A percentile compares a stretch with the other conserved stretches of the same genome.
phyloP scores from a whole-genome alignment of 164 flowering plant genomes.

The Vitis rotundifolia region DNA sequence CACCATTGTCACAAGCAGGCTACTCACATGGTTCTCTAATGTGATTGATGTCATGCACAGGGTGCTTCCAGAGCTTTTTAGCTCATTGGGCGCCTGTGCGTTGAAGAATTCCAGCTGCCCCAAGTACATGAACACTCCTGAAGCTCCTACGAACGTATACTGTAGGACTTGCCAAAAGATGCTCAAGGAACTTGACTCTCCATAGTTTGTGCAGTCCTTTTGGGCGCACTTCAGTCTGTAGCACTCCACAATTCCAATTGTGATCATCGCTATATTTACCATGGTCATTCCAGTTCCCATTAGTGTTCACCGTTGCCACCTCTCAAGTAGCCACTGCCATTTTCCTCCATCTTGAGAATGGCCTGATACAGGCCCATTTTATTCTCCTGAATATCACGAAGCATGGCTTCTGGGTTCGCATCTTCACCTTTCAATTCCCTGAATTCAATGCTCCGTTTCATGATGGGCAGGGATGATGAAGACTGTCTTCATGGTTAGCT shows the following conservation, averaged over 20 bases:
- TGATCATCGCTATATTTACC: constrained; percentile 77
- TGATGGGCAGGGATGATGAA: too few species aligned
- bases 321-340: too few species aligned
- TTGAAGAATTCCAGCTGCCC: constrained; percentile 93
- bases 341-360: too few species aligned
- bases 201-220: constrained; percentile 51
- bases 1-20: constrained; percentile 68
- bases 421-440: too few species aligned
- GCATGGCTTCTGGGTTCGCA: too few species aligned
- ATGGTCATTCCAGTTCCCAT: constrained; percentile 91
- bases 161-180: constrained; percentile 96
- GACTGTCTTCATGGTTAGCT: too few species aligned
- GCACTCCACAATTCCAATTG: constrained; percentile 77
- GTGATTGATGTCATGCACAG: constrained; percentile 95
- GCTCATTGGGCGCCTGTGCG: constrained; percentile 81
- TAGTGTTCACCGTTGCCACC: too few species aligned
- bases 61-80: constrained; percentile 93
- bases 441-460: too few species aligned
- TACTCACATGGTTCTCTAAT: constrained; percentile 83
- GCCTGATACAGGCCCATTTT: too few species aligned
- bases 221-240: constrained; percentile 65
- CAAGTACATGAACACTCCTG: constrained; percentile 94
- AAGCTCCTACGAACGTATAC: constrained; percentile 77
- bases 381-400: too few species aligned
- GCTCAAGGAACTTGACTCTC: constrained; percentile 75